Base-by-base conservation (phyloP, 225 moss, liverwort and hornwort genomes). In the Neckera pumila region DNA sequence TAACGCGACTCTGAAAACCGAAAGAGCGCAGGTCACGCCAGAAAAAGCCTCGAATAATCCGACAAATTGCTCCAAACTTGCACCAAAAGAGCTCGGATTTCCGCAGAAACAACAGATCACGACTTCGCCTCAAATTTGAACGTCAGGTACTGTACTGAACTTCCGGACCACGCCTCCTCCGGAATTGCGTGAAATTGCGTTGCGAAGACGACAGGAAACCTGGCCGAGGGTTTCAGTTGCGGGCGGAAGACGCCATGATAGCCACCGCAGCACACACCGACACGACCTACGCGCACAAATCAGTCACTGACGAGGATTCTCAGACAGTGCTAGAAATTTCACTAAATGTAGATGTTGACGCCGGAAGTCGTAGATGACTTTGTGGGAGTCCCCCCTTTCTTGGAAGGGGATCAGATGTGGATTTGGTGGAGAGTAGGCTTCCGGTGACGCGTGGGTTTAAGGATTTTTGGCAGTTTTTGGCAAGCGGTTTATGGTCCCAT, bases 201-300 rank as follows among this genome's bases (percentile, higher is more conserved):
- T 75, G 49, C 84, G 61, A n/a, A n/a, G n/a, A 67, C 86, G 83
- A 74, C 79, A 31, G 65, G 79, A 83, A 83, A 58, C 47, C 63
- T 62, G 77, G 42, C 42, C 79, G 30, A 90, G 92, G 92, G 92
- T 88, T 92, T 88, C 90, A 73, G 83, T 85, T 86, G 79, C 83
- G 63, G 70, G 58, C 61, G 64, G 63, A 83, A 78, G 88, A 87
- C 78, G 82, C 73, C 78, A 75, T 49, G 49, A 49, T 62, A 25
- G 85, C 85, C 85, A 63, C 66, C 72, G 65, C 54, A 47, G 43
- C 27, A 51, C 82, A 80, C 87, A 79, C 90, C 88, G 86, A 86
- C 92, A 79, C 77, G 66, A 47, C 79, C 17, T 54, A 19, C 30
- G 4, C 43, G 18, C 11, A 15, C 36, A 79, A 49, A 83, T 83